These are phyloP conservation scores for Oryza nivara DNA, from an alignment of 176 grass and related monocot species.

Conservation along the genomic window DNA sequence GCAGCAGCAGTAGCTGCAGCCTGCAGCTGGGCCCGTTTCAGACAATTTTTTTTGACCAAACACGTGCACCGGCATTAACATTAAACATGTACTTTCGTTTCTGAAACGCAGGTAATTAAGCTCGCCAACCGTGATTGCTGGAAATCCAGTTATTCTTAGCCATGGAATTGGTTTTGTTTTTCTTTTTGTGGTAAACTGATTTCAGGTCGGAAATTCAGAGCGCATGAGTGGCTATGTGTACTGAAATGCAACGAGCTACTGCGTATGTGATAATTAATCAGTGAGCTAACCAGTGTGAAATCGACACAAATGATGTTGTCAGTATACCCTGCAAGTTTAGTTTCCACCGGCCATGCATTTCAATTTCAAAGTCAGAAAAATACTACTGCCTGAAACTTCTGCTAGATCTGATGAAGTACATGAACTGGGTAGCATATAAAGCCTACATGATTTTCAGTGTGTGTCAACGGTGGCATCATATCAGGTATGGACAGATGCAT, in stretches of 20 bases:
- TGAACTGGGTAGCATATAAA: not conserved
- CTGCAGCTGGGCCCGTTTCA: not conserved
- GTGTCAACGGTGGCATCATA: not conserved
- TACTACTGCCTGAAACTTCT: not conserved
- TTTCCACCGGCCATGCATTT: not conserved
- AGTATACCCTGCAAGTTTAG: not conserved
- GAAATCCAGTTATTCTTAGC: not conserved
- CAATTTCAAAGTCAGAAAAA: not conserved
- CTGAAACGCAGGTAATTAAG: not conserved
- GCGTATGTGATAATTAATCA: not conserved
- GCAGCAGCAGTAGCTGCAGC: no score
- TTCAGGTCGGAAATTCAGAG: slow-evolving; percentile 1
- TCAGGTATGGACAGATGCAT: not conserved
- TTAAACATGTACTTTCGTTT: not conserved
- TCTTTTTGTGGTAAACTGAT: not conserved
- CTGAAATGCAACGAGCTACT: not conserved
- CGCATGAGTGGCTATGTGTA: not conserved
- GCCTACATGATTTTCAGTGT: not conserved
- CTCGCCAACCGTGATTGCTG: not conserved
- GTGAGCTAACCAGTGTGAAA: not conserved
- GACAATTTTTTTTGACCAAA: not conserved
- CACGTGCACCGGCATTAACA: not conserved
- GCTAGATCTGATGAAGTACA: not conserved
- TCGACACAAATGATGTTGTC: not conserved
- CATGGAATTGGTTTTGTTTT: not conserved